phyloP scores from a whole-genome alignment of 495 filamentous ascomycete genomes.

The Aspergillus sparsus region DNA sequence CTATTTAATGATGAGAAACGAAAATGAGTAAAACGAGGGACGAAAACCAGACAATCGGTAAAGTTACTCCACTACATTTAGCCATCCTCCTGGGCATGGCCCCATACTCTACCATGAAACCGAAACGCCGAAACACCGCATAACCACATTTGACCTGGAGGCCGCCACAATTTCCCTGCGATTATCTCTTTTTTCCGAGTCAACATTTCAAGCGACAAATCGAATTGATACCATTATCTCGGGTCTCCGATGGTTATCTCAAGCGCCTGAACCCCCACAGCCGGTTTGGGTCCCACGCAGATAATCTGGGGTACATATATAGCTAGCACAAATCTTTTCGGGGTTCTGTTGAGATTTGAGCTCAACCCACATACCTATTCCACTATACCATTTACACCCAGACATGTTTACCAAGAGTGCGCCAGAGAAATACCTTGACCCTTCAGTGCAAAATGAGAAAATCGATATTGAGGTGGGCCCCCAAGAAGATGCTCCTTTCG shows the following conservation, averaged over 20 bases:
- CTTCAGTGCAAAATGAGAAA: neutral
- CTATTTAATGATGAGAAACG: no score
- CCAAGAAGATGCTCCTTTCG: neutral
- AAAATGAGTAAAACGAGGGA: no score
- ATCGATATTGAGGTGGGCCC: neutral
- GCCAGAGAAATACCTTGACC: neutral
- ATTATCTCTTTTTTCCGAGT: no score
- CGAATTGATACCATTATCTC: neutral
- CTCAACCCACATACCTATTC: neutral
- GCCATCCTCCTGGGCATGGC: neutral
- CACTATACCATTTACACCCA: neutral
- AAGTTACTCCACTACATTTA: neutral
- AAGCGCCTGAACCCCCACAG: neutral
- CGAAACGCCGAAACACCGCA: neutral
- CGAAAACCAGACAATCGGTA: no score
- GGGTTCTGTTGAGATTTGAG: neutral
- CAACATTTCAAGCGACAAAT: no score
- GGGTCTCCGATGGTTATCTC: neutral
- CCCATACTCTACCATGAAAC: neutral
- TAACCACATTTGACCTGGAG: neutral
- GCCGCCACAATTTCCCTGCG: no score
- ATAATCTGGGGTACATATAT: slow-evolving; percentile 12
- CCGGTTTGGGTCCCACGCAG: neutral
- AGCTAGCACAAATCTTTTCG: slow-evolving; percentile 3
- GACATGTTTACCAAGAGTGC: neutral